Percentiles rank a stretch among this genome's conserved stretches.
phyloP scores from a whole-genome alignment of 2,329 filamentous ascomycete species.

The Aspergillus tanneri region DNA sequence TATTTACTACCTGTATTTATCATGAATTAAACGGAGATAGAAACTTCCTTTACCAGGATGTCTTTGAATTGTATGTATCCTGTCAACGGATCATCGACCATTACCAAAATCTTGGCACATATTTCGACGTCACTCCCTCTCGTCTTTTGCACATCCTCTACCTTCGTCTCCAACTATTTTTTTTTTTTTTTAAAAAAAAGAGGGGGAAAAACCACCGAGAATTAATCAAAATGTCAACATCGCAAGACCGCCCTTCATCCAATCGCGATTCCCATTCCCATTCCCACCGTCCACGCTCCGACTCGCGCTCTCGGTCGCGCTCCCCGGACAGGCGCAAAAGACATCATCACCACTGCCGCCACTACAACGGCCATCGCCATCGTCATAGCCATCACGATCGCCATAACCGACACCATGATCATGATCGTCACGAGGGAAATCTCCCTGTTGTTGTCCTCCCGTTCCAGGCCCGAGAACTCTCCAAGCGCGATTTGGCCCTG shows the following conservation, averaged over 20 bases:
- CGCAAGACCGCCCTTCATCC: too few species aligned
- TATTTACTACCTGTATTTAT: constrained; percentile 28
- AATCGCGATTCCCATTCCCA: constrained; percentile 26
- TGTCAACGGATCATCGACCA: too few species aligned
- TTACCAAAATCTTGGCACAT: too few species aligned
- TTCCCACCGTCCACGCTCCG: constrained; percentile 12
- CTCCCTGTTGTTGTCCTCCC: constrained; percentile 62
- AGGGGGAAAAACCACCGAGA: too few species aligned
- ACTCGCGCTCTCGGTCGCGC: constrained; percentile 25
- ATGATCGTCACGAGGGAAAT: constrained; percentile 14
- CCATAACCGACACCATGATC: constrained; percentile 2
- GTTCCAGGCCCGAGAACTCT: constrained; percentile 63
- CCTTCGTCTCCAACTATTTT: too few species aligned
- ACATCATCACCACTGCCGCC: constrained; percentile 34
- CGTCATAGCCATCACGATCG: constrained; percentile 8
- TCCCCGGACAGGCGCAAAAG: constrained; percentile 34
- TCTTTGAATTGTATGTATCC: not conserved
- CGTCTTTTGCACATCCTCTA: too few species aligned
- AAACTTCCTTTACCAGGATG: not conserved
- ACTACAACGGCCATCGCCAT: constrained; percentile 20
- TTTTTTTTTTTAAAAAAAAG: too few species aligned
- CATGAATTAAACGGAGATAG: constrained; percentile 2
- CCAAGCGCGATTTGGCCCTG: constrained; percentile 64
- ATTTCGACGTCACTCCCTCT: too few species aligned
- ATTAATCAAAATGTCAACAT: too few species aligned